A percentile compares a stretch with the other conserved stretches of the same genome.
These are phyloP conservation scores for Umbelopsis sp. DNA, from an alignment of 192 early-diverging fungal genomes.

Conservation along the genomic window DNA sequence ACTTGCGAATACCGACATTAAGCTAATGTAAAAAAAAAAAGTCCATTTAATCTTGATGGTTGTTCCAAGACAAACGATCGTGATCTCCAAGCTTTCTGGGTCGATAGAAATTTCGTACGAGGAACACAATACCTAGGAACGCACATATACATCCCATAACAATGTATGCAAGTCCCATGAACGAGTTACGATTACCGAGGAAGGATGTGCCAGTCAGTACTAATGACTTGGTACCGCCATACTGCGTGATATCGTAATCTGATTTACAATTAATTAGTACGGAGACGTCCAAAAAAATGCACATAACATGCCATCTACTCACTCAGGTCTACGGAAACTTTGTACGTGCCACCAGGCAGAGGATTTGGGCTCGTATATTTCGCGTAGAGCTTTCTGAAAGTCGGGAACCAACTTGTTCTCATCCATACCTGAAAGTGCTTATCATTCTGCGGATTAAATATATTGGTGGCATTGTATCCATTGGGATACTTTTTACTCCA, in stretches of 20 bases:
- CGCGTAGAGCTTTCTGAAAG: slow-evolving; percentile 95
- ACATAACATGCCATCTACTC: slow-evolving; percentile 34
- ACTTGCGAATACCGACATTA: too few species aligned
- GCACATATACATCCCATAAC: slow-evolving; percentile 91
- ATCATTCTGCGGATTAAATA: slow-evolving; percentile 64
- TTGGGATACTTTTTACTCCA: slow-evolving; percentile 72
- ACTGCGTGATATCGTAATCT: slow-evolving; percentile 86
- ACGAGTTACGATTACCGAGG: slow-evolving; percentile 96
- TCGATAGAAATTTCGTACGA: slow-evolving; percentile 89
- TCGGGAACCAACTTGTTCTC: slow-evolving; percentile 93
- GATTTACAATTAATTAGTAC: slow-evolving; percentile 2
- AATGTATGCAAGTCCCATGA: slow-evolving; percentile 94
- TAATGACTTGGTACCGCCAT: slow-evolving; percentile 94
- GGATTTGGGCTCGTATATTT: slow-evolving; percentile 59
- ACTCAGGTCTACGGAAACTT: slow-evolving; percentile 77
- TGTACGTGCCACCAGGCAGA: slow-evolving; percentile 72
- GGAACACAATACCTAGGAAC: slow-evolving; percentile 85
- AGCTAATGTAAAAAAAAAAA: not conserved
- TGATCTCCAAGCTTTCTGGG: slow-evolving; percentile 98
- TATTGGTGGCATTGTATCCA: slow-evolving; percentile 53
- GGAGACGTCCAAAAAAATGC: not conserved
- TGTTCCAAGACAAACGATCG: slow-evolving; percentile 95
- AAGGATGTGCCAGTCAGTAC: slow-evolving; percentile 94
- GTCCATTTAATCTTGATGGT: slow-evolving; percentile 36
- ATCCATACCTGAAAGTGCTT: slow-evolving; percentile 99